Conservation (phyloP, 805 yeast genomes). For the Barnettozyma vustinii region DNA sequence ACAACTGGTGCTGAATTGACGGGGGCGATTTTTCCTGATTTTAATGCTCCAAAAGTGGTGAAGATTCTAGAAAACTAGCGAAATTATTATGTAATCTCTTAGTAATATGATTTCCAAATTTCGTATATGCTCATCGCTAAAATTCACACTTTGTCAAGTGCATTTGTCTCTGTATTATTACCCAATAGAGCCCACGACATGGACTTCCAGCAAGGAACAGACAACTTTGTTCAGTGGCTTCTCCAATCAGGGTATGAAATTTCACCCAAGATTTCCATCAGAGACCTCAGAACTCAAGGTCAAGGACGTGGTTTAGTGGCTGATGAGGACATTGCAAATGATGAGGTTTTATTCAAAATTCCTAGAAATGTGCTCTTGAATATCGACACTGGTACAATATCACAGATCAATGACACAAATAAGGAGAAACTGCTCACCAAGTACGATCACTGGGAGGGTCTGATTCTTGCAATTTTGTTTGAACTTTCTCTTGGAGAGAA, state of each 20-base stretch:
- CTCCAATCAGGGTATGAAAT: conserved; percentile 36
- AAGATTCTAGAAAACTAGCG: conserved; percentile 3
- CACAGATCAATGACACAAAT: conserved; percentile 27
- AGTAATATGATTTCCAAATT: neutral
- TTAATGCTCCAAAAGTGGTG: neutral
- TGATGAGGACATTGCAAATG: conserved; percentile 47
- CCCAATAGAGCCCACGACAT: neutral
- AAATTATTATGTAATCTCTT: neutral
- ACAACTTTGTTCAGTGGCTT: conserved; percentile 42
- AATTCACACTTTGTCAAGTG: no score
- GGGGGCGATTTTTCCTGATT: neutral
- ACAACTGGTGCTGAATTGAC: neutral
- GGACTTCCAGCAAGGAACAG: conserved; percentile 29
- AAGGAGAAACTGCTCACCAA: conserved; percentile 32
- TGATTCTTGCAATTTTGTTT: conserved; percentile 62
- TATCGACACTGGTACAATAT: conserved; percentile 49
- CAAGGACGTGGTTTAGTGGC: conserved; percentile 85
- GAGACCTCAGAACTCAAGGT: conserved; percentile 49
- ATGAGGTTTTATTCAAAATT: conserved; percentile 63
- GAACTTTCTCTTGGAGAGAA: conserved; percentile 43
- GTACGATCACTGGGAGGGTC: conserved; percentile 70
- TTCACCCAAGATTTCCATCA: conserved; percentile 52
- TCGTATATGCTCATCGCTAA: neutral
- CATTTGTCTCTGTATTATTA: no score
- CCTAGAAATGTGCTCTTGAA: conserved; percentile 57